Evolutionary conservation across 73 alveolate genomes (phyloP).

Genomic region (Blepharisma japonicum): DNA sequence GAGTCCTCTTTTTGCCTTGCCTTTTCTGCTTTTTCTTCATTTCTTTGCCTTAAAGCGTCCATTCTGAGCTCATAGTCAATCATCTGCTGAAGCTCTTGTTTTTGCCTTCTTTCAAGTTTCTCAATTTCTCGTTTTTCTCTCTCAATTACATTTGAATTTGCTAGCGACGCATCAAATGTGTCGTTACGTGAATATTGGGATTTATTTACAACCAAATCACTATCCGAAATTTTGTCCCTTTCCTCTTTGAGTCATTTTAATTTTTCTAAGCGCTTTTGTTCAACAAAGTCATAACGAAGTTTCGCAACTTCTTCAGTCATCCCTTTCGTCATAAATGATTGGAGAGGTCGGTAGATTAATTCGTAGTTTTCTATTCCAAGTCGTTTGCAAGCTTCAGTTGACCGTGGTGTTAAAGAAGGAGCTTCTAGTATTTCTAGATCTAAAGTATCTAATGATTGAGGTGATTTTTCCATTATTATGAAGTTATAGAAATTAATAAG

Average conservation of each 20-base stretch:
- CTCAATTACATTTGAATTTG: neutral
- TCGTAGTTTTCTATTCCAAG: slow-evolving; percentile 68
- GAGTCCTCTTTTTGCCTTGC: neutral
- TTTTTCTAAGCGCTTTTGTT: slow-evolving; percentile 16
- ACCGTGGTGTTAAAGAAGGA: slow-evolving; percentile 48
- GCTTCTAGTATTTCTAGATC: neutral
- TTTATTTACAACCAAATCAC: neutral
- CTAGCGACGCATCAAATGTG: neutral
- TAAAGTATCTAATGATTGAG: too few species aligned
- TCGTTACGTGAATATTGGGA: neutral
- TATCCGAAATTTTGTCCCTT: neutral
- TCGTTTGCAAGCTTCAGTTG: slow-evolving; percentile 56
- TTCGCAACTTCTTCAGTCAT: slow-evolving; percentile 14
- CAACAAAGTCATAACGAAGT: neutral
- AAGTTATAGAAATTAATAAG: too few species aligned
- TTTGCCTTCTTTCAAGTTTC: slow-evolving; percentile 10
- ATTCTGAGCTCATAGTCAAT: slow-evolving; percentile 30
- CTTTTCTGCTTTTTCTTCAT: slow-evolving; percentile 24
- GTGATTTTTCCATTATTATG: too few species aligned
- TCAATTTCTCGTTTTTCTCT: neutral
- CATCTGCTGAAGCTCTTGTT: slow-evolving; percentile 21
- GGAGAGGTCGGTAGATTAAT: slow-evolving; percentile 40
- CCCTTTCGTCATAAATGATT: neutral
- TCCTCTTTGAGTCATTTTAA: slow-evolving; percentile 4
- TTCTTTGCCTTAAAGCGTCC: neutral